These are phyloP conservation scores for Thelephora aurantiotincta DNA, from an alignment of 768 basidiomycete genomes.

Conservation along the genomic window DNA sequence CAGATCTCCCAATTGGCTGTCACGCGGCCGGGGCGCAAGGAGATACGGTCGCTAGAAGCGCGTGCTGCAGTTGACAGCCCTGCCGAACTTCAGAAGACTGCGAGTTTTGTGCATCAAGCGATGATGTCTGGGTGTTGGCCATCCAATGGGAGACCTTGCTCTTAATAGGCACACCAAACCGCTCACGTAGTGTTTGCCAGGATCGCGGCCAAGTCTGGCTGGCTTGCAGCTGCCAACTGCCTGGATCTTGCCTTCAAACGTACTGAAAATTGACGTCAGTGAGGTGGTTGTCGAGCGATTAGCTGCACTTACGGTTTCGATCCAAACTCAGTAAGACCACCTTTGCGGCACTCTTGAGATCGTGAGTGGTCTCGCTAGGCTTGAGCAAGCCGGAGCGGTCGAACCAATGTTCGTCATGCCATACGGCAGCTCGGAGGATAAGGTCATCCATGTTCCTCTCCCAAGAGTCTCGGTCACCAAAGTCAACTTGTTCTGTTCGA, in stretches of 20 bases:
- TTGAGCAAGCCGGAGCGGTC: conserved; percentile 70
- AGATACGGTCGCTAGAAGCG: too few relatives aligned
- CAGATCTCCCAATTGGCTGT: too few relatives aligned
- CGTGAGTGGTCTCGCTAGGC: conserved; percentile 19
- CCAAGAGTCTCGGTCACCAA: conserved; percentile 28
- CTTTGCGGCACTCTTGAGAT: conserved; percentile 43
- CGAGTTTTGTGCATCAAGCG: too few relatives aligned
- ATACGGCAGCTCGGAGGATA: conserved; percentile 82
- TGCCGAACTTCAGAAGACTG: too few relatives aligned
- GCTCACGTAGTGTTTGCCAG: conserved; percentile 22
- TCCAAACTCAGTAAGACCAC: conserved; percentile 87
- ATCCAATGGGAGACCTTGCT: too few relatives aligned
- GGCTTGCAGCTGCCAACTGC: conserved; percentile 73
- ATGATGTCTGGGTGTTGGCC: too few relatives aligned
- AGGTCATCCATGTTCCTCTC: conserved; percentile 89
- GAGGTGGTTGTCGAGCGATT: conserved; percentile 1
- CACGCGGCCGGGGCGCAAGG: too few relatives aligned
- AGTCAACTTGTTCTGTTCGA: conserved; percentile 74
- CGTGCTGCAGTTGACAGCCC: too few relatives aligned
- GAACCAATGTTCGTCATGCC: conserved; percentile 88
- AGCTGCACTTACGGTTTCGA: conserved; percentile 59
- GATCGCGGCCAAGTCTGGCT: conserved; percentile 71
- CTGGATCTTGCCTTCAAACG: conserved; percentile 83
- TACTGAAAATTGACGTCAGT: conserved; percentile 28
- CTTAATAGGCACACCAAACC: too few relatives aligned